These are phyloP conservation scores for Puccinia triticina DNA, from an alignment of 1,284 basidiomycete genomes.

Conservation along the genomic window DNA sequence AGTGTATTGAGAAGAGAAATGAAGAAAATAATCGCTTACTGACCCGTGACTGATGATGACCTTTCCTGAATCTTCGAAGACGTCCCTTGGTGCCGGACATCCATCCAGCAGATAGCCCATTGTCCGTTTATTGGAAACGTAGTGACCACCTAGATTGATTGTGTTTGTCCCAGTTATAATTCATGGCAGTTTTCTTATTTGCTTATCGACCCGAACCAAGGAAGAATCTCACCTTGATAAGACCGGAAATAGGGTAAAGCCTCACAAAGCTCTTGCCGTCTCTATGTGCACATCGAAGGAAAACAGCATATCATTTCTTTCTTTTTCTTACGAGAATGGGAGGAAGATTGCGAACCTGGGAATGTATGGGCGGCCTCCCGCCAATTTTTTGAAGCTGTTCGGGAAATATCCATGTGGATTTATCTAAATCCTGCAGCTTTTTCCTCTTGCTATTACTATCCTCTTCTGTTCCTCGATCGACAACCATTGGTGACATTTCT, in stretches of 20 bases:
- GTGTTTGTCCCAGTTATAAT: too few relatives aligned
- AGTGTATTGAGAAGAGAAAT: not conserved
- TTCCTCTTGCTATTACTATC: too few relatives aligned
- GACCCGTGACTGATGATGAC: constrained; percentile 49
- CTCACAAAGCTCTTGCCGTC: constrained; percentile 47
- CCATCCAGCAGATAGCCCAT: constrained; percentile 43
- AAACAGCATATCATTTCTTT: not conserved
- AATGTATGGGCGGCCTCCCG: constrained; percentile 33
- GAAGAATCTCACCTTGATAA: constrained; percentile 32
- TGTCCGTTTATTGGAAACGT: constrained; percentile 27
- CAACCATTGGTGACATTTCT: too few relatives aligned
- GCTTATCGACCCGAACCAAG: too few relatives aligned
- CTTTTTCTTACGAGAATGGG: not conserved
- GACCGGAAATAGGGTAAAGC: constrained; percentile 46
- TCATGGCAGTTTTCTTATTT: too few relatives aligned
- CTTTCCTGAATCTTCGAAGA: constrained; percentile 41
- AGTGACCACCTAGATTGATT: constrained; percentile 34
- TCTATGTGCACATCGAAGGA: not conserved
- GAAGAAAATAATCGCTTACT: not conserved
- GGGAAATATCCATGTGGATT: constrained; percentile 27
- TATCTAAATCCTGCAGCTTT: not conserved
- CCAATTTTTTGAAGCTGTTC: constrained; percentile 13
- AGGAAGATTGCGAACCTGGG: not conserved
- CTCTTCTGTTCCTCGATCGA: too few relatives aligned
- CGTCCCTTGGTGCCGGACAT: constrained; percentile 30